Percentiles rank a stretch among this genome's conserved stretches.
Conservation (phyloP, 1,284 basidiomycete genomes). For the Microbotryum intermedium region DNA sequence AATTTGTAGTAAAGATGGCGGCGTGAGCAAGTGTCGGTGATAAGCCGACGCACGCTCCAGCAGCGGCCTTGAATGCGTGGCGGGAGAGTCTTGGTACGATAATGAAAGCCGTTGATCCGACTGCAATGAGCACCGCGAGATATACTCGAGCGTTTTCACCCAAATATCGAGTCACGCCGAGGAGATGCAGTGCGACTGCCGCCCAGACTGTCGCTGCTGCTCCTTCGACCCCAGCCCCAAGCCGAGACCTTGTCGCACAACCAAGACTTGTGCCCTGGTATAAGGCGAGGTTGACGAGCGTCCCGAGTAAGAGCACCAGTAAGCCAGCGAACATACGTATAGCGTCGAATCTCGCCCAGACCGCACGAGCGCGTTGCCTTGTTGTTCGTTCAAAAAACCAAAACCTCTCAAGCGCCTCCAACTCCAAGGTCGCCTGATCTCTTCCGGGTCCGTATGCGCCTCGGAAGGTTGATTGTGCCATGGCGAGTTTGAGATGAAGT, state of each 20-base stretch:
- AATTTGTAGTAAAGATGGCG: slow-evolving; percentile 59
- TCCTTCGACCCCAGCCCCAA: slow-evolving; percentile 31
- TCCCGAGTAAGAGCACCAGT: slow-evolving; percentile 35
- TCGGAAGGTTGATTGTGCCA: slow-evolving; percentile 23
- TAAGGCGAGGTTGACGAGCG: slow-evolving; percentile 37
- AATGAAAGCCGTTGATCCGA: slow-evolving; percentile 28
- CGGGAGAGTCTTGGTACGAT: too few species aligned
- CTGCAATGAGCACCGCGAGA: slow-evolving; percentile 23
- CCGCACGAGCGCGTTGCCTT: slow-evolving; percentile 45
- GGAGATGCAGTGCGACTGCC: background rate
- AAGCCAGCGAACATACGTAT: slow-evolving; percentile 59
- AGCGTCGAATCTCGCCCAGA: slow-evolving; percentile 93
- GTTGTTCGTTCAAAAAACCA: slow-evolving; percentile 20
- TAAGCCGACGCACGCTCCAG: too few species aligned
- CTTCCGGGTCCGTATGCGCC: slow-evolving; percentile 25
- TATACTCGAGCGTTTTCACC: background rate
- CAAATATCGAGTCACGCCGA: slow-evolving; percentile 1
- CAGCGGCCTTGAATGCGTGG: too few species aligned
- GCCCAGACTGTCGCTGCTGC: slow-evolving; percentile 30
- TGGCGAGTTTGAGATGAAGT: slow-evolving; percentile 28
- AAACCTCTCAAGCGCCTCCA: slow-evolving; percentile 21
- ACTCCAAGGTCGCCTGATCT: slow-evolving; percentile 13
- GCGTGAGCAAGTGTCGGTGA: slow-evolving; percentile 14
- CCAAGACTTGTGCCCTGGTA: background rate
- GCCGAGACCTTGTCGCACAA: slow-evolving; percentile 5